Evolutionary conservation across 129 eudicot species (phyloP).

Genomic region (Solidago caesia): DNA sequence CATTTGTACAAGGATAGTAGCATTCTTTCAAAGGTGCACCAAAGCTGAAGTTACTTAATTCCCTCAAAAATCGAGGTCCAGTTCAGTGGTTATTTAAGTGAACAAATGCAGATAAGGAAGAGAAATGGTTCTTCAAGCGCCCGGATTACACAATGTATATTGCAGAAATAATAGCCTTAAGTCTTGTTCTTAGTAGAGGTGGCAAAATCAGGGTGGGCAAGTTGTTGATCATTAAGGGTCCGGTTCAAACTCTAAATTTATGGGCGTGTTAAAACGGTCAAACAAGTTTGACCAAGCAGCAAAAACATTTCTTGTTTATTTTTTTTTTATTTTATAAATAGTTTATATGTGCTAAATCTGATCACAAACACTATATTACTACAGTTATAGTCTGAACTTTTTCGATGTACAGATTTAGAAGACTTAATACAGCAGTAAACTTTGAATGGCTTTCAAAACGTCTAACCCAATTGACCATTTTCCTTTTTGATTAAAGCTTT

Average conservation of each 20-base stretch:
- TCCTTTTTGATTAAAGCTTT: background rate
- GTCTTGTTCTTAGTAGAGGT: background rate
- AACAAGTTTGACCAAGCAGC: background rate
- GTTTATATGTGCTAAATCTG: background rate
- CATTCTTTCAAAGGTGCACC: background rate
- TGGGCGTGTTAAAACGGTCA: background rate
- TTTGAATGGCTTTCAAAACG: background rate
- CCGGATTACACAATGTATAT: background rate
- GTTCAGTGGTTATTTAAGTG: conserved; percentile 12
- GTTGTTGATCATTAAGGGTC: background rate
- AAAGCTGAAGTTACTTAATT: background rate
- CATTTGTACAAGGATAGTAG: background rate
- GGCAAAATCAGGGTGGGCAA: background rate
- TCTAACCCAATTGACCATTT: background rate
- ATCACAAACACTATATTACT: background rate
- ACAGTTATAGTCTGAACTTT: background rate
- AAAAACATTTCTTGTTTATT: background rate
- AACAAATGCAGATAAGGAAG: background rate
- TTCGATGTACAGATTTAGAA: background rate
- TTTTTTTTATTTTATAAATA: background rate
- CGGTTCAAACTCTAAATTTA: background rate
- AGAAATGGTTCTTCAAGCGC: conserved; percentile 1
- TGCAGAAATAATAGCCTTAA: background rate
- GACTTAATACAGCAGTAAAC: background rate
- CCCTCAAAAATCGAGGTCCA: background rate